Evolutionary conservation across 306 rosid genomes (phyloP), one percentile per base, ranked within the genome.

Genomic region (Malus sieversii): DNA sequence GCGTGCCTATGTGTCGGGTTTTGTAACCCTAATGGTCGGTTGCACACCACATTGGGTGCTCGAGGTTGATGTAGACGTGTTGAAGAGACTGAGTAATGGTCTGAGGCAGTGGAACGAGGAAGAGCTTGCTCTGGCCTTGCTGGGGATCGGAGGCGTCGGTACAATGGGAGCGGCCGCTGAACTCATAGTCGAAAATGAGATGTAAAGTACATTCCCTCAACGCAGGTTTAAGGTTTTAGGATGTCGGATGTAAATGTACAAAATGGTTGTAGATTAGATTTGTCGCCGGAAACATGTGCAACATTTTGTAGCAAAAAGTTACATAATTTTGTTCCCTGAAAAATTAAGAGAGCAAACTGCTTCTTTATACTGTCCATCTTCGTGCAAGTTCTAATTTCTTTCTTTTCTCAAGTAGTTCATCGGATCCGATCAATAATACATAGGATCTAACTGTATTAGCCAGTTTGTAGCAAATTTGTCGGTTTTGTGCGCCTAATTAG

Each of bases 151-250:
- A 73, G 97, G 97, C 20, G 75, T 88, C 45, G 88, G 86, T 44
- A 76, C 97, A 10, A 86, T 95, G 93, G 98, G 96, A 5, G 93
- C 97, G 27, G 97, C 96, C 64, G 96, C 98, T 59, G 97, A 95
- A 65, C 87, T 95, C 73, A 92, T 95, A 19, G 83, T 92, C 44
- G 86, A 90, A 73, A 81, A 78, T 70, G 88, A 78, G 75, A 63
- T 62, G 74, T 94, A 74, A 84, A 72, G 66, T 38, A 40, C 58
- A 65, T 48, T 19, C 38, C 53, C 74, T 80, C 68, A 29, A 5
- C 61, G 52, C 77, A 23, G 42, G 38, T 80, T 52, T 23, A 20
- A 51, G 11, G 74, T 64, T 75, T 42, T 59, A 44, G 70, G 51
- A 20, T n/a, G 62, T 48, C 66, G 62, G 35, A 40, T 35, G 25